Conservation (phyloP, 2,329 filamentous ascomycete genomes). For the Aotearoamyces nothofagi region DNA sequence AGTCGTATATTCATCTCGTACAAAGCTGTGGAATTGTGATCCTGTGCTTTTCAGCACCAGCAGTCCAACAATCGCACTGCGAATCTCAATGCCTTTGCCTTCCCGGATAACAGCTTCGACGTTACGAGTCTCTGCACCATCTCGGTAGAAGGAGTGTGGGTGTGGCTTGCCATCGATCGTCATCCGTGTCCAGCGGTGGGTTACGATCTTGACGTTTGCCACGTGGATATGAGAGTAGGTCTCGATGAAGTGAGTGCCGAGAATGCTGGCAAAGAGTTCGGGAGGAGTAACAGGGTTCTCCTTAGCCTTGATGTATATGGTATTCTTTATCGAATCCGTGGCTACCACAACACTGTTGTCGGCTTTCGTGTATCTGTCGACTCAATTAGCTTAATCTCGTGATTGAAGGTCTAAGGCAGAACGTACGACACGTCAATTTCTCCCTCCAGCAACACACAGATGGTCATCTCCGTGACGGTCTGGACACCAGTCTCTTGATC, state of each 20-base stretch:
- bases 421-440: slow-evolving; percentile 71
- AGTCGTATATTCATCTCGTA: slow-evolving; percentile 86
- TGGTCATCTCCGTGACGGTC: slow-evolving; percentile 86
- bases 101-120: slow-evolving; percentile 59
- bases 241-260: slow-evolving; percentile 79
- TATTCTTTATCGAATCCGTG: slow-evolving; percentile 98
- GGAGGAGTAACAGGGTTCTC: slow-evolving; percentile 84
- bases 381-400: slow-evolving; percentile 10
- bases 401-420: slow-evolving; percentile 1
- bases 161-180: slow-evolving; percentile 75
- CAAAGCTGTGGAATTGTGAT: slow-evolving; percentile 88
- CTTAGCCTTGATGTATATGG: slow-evolving; percentile 87
- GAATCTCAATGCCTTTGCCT: slow-evolving; percentile 56
- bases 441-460: slow-evolving; percentile 84
- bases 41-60: slow-evolving; percentile 93
- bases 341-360: slow-evolving; percentile 94
- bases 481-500: slow-evolving; percentile 65
- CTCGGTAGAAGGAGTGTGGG: slow-evolving; percentile 86
- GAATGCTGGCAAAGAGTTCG: slow-evolving; percentile 74
- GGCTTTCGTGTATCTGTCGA: slow-evolving; percentile 66
- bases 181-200: slow-evolving; percentile 88
- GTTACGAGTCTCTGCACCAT: slow-evolving; percentile 75
- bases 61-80: slow-evolving; percentile 65
- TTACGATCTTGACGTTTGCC: slow-evolving; percentile 67
- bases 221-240: slow-evolving; percentile 78